These are phyloP conservation scores for Tricholoma hemisulphureum DNA, from an alignment of 768 basidiomycete genomes.

Conservation along the genomic window DNA sequence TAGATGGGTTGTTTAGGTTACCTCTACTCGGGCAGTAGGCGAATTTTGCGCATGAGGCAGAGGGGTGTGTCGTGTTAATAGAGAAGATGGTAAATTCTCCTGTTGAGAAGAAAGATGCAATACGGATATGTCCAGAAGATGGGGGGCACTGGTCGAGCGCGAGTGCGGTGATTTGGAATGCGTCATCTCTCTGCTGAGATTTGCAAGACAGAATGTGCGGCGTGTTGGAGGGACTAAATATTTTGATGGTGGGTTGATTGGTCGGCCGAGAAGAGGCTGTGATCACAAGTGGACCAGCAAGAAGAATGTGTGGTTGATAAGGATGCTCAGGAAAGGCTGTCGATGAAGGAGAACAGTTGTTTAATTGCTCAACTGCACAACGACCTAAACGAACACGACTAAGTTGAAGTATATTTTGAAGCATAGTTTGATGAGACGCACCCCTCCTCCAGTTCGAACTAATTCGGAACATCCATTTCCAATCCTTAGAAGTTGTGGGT, in stretches of 20 bases:
- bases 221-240: slow-evolving; percentile 34
- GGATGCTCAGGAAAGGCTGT: slow-evolving; percentile 7
- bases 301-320: slow-evolving; percentile 43
- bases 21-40: slow-evolving; percentile 48
- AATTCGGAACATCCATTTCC: slow-evolving; percentile 88
- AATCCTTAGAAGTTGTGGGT: slow-evolving; percentile 49
- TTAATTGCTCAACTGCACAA: slow-evolving; percentile 48
- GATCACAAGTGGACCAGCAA: slow-evolving; percentile 61
- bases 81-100: slow-evolving; percentile 66
- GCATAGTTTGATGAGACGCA: slow-evolving; percentile 30
- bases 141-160: slow-evolving; percentile 76
- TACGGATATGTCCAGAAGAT: slow-evolving; percentile 37
- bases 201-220: slow-evolving; percentile 44
- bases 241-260: slow-evolving; percentile 33
- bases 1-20: slow-evolving; percentile 40
- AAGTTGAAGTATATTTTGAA: slow-evolving; percentile 2
- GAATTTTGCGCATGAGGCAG: slow-evolving; percentile 41
- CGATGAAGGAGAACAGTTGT: slow-evolving; percentile 9
- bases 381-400: slow-evolving; percentile 51
- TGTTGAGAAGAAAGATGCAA: slow-evolving; percentile 63
- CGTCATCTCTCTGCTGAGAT: slow-evolving; percentile 29
- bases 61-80: slow-evolving; percentile 45
- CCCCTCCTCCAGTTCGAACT: slow-evolving; percentile 82
- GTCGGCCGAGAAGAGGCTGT: slow-evolving; percentile 48
- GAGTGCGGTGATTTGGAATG: slow-evolving; percentile 56